Evolutionary conservation across 2,329 filamentous ascomycete genomes (phyloP).

Genomic region (Cercospora zeae-maydis): DNA sequence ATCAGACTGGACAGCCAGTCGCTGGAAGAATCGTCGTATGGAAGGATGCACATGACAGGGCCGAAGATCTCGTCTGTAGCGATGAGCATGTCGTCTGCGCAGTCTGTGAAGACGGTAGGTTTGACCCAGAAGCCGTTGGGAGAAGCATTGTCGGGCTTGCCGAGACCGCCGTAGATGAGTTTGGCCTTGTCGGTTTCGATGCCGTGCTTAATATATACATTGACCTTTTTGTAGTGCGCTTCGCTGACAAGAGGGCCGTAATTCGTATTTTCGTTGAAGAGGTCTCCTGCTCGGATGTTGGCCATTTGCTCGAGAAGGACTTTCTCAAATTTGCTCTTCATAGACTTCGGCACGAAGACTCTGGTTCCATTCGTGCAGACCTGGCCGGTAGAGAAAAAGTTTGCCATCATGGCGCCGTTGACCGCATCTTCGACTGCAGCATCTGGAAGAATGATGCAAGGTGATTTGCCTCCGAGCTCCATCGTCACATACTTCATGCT

Average conservation of each 20-base stretch:
- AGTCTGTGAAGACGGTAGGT: conserved; percentile 83
- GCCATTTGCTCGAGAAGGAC: conserved; percentile 66
- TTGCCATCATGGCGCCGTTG: conserved; percentile 87
- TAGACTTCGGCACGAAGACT: conserved; percentile 69
- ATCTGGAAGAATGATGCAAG: conserved; percentile 74
- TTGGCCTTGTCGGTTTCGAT: conserved; percentile 68
- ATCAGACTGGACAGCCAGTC: conserved; percentile 65
- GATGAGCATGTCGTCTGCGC: conserved; percentile 77
- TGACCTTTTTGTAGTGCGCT: conserved; percentile 71
- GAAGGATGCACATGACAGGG: conserved; percentile 76
- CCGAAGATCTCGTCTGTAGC: conserved; percentile 83
- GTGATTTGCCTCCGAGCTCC: conserved; percentile 86
- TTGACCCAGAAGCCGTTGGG: conserved; percentile 74
- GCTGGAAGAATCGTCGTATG: conserved; percentile 53
- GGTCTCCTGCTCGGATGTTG: conserved; percentile 66
- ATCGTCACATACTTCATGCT: conserved; percentile 89
- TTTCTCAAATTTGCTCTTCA: conserved; percentile 67
- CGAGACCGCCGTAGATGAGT: conserved; percentile 60
- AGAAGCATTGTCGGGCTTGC: conserved; percentile 45
- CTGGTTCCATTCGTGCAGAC: conserved; percentile 91
- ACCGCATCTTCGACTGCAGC: conserved; percentile 76
- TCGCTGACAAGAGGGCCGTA: conserved; percentile 78
- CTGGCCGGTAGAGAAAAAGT: conserved; percentile 87
- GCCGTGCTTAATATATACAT: conserved; percentile 72
- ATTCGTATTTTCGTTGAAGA: conserved; percentile 70